Conservation (phyloP, 768 basidiomycete genomes). For the Hygrocybe punicea region DNA sequence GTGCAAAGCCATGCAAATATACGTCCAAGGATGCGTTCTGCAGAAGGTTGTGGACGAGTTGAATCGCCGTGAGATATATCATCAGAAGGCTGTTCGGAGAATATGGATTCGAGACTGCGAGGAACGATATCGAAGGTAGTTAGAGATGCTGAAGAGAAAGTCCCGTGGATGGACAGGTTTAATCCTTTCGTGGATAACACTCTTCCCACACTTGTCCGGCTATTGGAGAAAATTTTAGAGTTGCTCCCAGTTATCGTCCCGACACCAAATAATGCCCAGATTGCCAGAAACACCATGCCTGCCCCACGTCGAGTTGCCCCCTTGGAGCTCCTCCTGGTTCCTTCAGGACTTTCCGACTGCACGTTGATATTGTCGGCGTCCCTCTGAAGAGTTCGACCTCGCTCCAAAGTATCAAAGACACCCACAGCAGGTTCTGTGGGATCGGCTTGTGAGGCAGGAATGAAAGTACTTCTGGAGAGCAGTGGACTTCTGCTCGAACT, state of each 20-base stretch:
- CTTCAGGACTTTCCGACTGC: slow-evolving; percentile 21
- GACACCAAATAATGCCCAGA: slow-evolving; percentile 70
- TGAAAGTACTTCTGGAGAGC: slow-evolving; percentile 30
- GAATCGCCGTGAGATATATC: slow-evolving; percentile 12
- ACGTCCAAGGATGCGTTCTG: slow-evolving; percentile 76
- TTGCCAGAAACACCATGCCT: slow-evolving; percentile 77
- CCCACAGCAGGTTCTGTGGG: slow-evolving; percentile 28
- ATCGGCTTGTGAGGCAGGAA: slow-evolving; percentile 34
- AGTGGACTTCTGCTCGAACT: slow-evolving; percentile 41
- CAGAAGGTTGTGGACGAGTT: slow-evolving; percentile 25
- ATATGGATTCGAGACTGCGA: slow-evolving; percentile 3
- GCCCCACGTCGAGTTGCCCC: slow-evolving; percentile 62
- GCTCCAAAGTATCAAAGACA: slow-evolving; percentile 26
- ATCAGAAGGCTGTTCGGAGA: slow-evolving; percentile 11
- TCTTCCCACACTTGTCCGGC: slow-evolving; percentile 41
- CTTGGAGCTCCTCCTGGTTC: slow-evolving; percentile 48
- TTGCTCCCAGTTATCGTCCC: slow-evolving; percentile 45
- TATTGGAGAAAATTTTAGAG: slow-evolving; percentile 25
- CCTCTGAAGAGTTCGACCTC: slow-evolving; percentile 48
- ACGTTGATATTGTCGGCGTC: slow-evolving; percentile 27
- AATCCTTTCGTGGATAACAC: slow-evolving; percentile 39
- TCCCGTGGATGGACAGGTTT: slow-evolving; percentile 8
- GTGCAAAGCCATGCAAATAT: slow-evolving; percentile 95
- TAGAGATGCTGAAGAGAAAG: slow-evolving; percentile 14
- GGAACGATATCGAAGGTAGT: background rate